Percentiles rank a stretch among this genome's conserved stretches.
phyloP scores from a whole-genome alignment of 805 yeast genomes.

The Ogataea methylovora region DNA sequence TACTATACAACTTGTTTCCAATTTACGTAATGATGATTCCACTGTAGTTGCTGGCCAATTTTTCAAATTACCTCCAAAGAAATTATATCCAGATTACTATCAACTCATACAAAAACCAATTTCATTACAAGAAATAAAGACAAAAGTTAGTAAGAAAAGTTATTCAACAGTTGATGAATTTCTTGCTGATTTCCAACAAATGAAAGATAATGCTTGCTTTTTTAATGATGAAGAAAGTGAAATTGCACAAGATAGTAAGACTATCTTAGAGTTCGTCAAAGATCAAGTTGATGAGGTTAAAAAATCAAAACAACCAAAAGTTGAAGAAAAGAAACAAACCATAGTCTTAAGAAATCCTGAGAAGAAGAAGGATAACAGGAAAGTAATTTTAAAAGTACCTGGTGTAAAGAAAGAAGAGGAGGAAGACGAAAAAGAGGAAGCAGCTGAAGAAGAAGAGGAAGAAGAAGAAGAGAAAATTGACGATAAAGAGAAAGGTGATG shows the following conservation, averaged over 20 bases:
- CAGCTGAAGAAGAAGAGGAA: conserved; percentile 1
- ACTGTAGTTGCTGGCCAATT: conserved; percentile 40
- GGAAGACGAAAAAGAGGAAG: background rate
- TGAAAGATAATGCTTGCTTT: conserved; percentile 63
- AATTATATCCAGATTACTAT: conserved; percentile 76
- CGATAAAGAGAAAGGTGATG: background rate
- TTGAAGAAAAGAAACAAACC: conserved; percentile 4
- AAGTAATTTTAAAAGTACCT: background rate
- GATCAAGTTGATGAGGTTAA: conserved; percentile 34
- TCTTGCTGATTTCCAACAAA: conserved; percentile 51
- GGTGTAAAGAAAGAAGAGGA: background rate
- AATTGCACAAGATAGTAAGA: conserved; percentile 59
- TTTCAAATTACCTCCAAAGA: conserved; percentile 63
- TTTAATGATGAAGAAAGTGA: conserved; percentile 63
- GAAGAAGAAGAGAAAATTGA: background rate
- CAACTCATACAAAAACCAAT: conserved; percentile 57
- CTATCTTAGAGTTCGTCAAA: conserved; percentile 48
- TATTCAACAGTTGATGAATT: conserved; percentile 36
- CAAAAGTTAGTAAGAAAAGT: conserved; percentile 30
- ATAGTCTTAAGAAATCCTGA: no score
- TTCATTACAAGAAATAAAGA: conserved; percentile 59
- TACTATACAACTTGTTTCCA: conserved; percentile 25
- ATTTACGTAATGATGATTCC: conserved; percentile 27
- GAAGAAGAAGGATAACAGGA: background rate
- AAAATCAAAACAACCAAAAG: conserved; percentile 25